Evolutionary conservation across 805 yeast genomes (phyloP).

Genomic region (Metschnikowia picachoensis): DNA sequence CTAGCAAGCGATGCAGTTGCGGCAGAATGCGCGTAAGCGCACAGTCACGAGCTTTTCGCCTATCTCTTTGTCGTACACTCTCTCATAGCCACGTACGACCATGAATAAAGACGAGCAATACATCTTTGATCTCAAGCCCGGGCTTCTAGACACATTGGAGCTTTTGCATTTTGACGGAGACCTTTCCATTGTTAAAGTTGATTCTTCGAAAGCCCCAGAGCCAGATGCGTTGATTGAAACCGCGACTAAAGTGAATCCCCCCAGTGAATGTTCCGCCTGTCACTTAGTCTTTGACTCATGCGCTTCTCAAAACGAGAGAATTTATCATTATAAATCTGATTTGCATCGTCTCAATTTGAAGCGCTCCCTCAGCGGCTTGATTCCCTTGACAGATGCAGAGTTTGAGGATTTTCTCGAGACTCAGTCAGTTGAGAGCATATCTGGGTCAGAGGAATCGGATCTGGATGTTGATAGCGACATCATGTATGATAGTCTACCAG

Average conservation of each 20-base stretch:
- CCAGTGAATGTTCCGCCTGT: conserved; percentile 20
- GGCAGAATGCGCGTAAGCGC: no score
- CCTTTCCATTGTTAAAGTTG: conserved; percentile 5
- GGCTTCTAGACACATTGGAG: conserved; percentile 5
- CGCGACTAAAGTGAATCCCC: conserved; percentile 13
- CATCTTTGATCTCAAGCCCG: conserved; percentile 7
- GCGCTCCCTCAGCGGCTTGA: conserved; percentile 43
- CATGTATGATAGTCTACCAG: conserved; percentile 20
- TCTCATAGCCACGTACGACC: not conserved
- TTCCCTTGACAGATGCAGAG: conserved; percentile 49
- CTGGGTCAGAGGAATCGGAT: conserved; percentile 49
- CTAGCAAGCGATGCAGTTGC: no score
- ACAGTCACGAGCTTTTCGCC: not conserved
- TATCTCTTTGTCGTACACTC: not conserved
- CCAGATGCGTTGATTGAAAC: not conserved
- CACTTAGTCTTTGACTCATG: conserved; percentile 5
- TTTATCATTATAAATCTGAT: conserved; percentile 55
- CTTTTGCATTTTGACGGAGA: conserved; percentile 16
- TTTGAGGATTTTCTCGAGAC: conserved; percentile 53
- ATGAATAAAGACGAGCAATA: conserved; percentile 10
- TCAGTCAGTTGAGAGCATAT: conserved; percentile 51
- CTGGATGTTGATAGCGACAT: conserved; percentile 27
- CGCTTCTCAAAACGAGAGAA: conserved; percentile 14
- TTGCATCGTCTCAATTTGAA: conserved; percentile 57
- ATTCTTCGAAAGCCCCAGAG: not conserved